Conservation (phyloP, 2,329 filamentous ascomycete species). For the Graphiopsis chlorocephala region DNA sequence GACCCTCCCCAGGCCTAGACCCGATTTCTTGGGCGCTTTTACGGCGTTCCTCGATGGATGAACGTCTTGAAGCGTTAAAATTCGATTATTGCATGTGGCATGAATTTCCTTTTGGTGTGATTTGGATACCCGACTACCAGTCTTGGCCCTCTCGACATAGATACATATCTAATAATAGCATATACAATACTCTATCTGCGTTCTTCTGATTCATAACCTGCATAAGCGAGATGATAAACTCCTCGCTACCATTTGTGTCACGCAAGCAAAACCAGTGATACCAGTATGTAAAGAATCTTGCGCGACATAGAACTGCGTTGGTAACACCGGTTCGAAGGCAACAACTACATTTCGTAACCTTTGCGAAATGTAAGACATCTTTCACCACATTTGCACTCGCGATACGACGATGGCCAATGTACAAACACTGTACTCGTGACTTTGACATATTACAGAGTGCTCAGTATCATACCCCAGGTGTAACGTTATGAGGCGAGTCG, state of each 20-base stretch:
- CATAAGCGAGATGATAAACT: not conserved
- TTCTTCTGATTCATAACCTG: not conserved
- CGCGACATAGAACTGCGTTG: not conserved
- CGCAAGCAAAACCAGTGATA: no score
- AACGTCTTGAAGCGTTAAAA: not conserved
- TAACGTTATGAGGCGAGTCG: not conserved
- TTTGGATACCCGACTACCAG: not conserved
- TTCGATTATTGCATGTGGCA: not conserved
- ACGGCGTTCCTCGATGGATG: not conserved
- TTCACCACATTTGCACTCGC: not conserved
- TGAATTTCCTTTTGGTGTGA: not conserved
- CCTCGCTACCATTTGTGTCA: no score
- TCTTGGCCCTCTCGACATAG: not conserved
- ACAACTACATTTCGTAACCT: not conserved
- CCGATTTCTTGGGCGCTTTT: constrained; percentile 4
- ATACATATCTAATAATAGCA: not conserved
- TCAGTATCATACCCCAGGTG: not conserved
- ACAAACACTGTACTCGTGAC: no score
- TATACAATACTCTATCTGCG: not conserved
- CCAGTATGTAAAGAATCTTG: no score
- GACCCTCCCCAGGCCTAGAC: constrained; percentile 19
- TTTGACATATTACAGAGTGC: not conserved
- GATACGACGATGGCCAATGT: not conserved
- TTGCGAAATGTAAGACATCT: not conserved
- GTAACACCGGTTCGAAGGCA: not conserved